Base-by-base conservation (phyloP, 1,284 basidiomycete genomes). In the Ustilago trichophora region DNA sequence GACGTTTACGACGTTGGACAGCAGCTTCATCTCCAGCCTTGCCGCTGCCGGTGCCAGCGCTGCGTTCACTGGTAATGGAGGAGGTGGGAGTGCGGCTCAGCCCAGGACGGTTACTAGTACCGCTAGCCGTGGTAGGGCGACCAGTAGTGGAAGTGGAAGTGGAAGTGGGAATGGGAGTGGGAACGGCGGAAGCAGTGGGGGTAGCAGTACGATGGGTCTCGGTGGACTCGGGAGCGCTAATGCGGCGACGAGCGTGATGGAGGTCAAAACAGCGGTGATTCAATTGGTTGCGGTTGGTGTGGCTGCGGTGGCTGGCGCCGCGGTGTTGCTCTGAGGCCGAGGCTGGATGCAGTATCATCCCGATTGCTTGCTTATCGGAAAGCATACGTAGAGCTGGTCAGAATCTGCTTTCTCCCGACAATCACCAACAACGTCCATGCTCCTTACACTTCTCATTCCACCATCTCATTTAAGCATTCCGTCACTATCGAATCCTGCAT, bases 1-100 rank as follows among this genome's bases (percentile, higher is more conserved):
- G 1, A 58, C 58, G 16, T 49, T 31, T 27, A 57, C 54, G 1
- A 57, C 53, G 37, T 36, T 63, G 19, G 54, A 62, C 24, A 37
- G 40, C 9, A 18, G 16, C 3, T 68, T 40, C 36, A 42, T 68
- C 32, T 58, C 58, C 6, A 45, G 38, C 9, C 29, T 68, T 3
- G 65, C 65, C 0, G 53, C 65, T 10, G 65, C 65, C 3, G 65
- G 65, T 9, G 65, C 53, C 0, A 52, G 47, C 24, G 24, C 47
- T 6, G 64, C 64, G 0, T 67, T 35, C 25, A 26, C 12, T 2
- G 48, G 22, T 7, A 34, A 40, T 8, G 57, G 64, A 8, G 64
- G 64, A 4, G 36, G 10, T 12, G 38, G 47, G 16, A 49, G 46
- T 13, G 7, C 27, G 4, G 46, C 53, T 1, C 16, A 13, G 7